Evolutionary conservation across 805 yeast genomes (phyloP), one percentile per base, ranked within the genome.

Genomic region (Zygotorulaspora sp.): DNA sequence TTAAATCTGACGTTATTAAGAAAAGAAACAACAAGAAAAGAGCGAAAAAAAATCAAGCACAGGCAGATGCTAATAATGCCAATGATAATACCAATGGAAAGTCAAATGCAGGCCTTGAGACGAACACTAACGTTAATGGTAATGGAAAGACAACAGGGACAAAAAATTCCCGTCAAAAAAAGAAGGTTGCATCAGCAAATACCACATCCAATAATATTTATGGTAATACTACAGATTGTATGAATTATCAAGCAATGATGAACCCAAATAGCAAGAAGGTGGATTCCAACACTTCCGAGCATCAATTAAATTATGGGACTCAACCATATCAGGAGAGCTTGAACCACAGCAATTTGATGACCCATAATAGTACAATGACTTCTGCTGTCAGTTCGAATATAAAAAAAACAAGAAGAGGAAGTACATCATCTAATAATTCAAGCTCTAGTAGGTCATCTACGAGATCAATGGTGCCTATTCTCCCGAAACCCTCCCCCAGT

Each of bases 1-100:
- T 89, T 52, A 89, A 88, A 57, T 84, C 97, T 0, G 96, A 89
- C 58, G 92, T 89, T 1, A 89, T 90, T 39, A 87, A 88, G 61
- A 86, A 88, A 62, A 74, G 98, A 51, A 62, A 58, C 36, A 54
- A 64, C 10, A 58, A 59, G 43, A 95, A 89, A 61, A 71, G 96
- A 35, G 71, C 75, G 35, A 66, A 56, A 50, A 36, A 58, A 44
- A 45, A 37, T 19, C 40, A 44, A 13, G 36, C 34, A 5, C 39
- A 32, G 12, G 35, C 27, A 14, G 34, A 32, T 12, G 26, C 36
- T 14, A 38, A 26, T 30, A 36, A 25, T 26, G 24, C 24, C 11
- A 43, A 27, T 23, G 33, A 22, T 26, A 29, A 20, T 14, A 29
- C 25, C 7, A 30, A 18, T 21, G 22, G 22, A n/a, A 35, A 17